These are phyloP conservation scores for Hymenoscyphus fructigenus DNA, from an alignment of 2,329 filamentous ascomycete species.

Conservation along the genomic window DNA sequence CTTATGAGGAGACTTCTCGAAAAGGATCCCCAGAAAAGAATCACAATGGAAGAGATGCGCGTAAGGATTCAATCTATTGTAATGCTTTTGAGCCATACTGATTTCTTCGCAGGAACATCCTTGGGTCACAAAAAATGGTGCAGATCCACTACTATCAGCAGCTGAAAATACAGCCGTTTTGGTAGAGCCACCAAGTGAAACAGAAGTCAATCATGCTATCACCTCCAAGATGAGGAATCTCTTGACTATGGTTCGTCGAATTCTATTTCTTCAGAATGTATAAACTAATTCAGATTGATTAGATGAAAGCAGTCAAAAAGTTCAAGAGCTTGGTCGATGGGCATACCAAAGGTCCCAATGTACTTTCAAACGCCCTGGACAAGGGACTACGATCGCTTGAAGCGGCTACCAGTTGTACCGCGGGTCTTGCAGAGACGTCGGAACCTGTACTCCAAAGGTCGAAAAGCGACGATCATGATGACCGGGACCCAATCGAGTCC, in stretches of 20 bases:
- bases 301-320: constrained; percentile 88
- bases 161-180: constrained; percentile 84
- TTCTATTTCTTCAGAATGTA: not conserved
- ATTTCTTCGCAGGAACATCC: constrained; percentile 69
- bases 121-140: constrained; percentile 84
- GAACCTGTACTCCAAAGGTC: constrained; percentile 39
- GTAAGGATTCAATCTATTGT: constrained; percentile 50
- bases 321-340: constrained; percentile 75
- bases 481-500: constrained; percentile 49
- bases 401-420: constrained; percentile 39
- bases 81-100: constrained; percentile 9
- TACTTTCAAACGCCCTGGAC: constrained; percentile 60
- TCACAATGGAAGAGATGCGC: constrained; percentile 77
- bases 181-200: constrained; percentile 80
- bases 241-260: constrained; percentile 67
- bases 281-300: constrained; percentile 18
- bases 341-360: constrained; percentile 44
- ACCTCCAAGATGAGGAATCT: constrained; percentile 86
- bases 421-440: constrained; percentile 43
- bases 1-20: constrained; percentile 73
- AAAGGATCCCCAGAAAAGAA: constrained; percentile 80
- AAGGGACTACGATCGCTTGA: constrained; percentile 55
- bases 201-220: constrained; percentile 87
- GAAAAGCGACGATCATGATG: constrained; percentile 50
- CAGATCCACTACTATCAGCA: constrained; percentile 73